Percentiles rank a stretch among this genome's conserved stretches.
These are phyloP conservation scores for Endocalyx cinctus DNA, from an alignment of 2,329 filamentous ascomycete species.

Conservation along the genomic window DNA sequence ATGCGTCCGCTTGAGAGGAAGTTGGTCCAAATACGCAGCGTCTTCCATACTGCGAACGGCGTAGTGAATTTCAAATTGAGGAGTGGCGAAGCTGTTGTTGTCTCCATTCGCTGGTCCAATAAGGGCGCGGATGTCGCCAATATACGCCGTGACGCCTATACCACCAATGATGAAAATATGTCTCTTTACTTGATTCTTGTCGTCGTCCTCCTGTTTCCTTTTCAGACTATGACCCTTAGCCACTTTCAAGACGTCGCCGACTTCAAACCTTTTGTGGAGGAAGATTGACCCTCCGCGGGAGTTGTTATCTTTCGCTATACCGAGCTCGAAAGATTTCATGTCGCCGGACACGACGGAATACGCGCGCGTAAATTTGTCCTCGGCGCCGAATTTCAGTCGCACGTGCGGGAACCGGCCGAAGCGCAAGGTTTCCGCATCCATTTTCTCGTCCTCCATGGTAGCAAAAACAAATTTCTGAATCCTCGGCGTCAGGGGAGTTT, in stretches of 20 bases:
- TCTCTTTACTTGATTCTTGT: slow-evolving; percentile 5
- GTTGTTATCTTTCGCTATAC: slow-evolving; percentile 50
- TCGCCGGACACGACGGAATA: slow-evolving; percentile 57
- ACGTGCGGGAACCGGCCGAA: slow-evolving; percentile 46
- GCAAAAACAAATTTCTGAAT: slow-evolving; percentile 49
- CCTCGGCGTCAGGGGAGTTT: slow-evolving; percentile 43
- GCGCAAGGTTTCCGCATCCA: slow-evolving; percentile 29
- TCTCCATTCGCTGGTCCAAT: slow-evolving; percentile 7
- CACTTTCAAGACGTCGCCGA: slow-evolving; percentile 46
- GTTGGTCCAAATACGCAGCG: slow-evolving; percentile 21
- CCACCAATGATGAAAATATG: slow-evolving; percentile 27
- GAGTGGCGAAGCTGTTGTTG: slow-evolving; percentile 12
- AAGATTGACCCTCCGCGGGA: slow-evolving; percentile 57
- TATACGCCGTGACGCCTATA: slow-evolving; percentile 26
- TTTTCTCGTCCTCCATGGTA: slow-evolving; percentile 31
- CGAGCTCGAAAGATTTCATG: slow-evolving; percentile 48
- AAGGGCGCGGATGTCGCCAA: slow-evolving; percentile 19
- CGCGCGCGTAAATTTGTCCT: slow-evolving; percentile 42
- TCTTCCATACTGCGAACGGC: slow-evolving; percentile 23
- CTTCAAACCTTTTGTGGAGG: slow-evolving; percentile 46
- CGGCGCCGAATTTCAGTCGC: slow-evolving; percentile 51
- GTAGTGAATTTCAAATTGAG: slow-evolving; percentile 28
- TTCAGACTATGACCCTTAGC: slow-evolving; percentile 21
- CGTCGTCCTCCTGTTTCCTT: slow-evolving; percentile 4
- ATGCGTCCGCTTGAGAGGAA: slow-evolving; percentile 17